Conservation (phyloP, 176 grass and related monocot species). For the Echinochloa phyllopogon region DNA sequence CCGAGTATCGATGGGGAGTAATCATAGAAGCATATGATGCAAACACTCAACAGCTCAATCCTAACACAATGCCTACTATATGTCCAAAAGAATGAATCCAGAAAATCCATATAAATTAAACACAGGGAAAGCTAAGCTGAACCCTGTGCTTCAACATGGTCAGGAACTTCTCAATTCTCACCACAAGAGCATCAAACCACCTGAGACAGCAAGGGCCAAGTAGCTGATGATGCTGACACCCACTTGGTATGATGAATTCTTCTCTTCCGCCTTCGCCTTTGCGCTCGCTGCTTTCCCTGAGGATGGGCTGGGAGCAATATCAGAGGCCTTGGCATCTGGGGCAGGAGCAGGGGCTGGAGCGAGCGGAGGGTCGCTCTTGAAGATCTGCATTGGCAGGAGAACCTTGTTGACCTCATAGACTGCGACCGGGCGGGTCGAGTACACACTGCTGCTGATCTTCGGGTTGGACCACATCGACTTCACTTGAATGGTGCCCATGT, state of each 20-base stretch:
- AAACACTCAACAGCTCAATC: slow-evolving; percentile 45
- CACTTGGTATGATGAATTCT: slow-evolving; percentile 32
- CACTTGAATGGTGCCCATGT: slow-evolving; percentile 67
- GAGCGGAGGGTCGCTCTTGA: slow-evolving; percentile 71
- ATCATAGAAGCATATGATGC: slow-evolving; percentile 48
- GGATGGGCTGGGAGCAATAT: slow-evolving; percentile 46
- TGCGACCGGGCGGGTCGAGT: slow-evolving; percentile 68
- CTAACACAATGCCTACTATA: slow-evolving; percentile 60
- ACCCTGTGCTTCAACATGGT: slow-evolving; percentile 43
- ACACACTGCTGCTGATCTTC: slow-evolving; percentile 85
- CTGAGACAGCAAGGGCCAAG: slow-evolving; percentile 46
- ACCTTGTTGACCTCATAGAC: slow-evolving; percentile 83
- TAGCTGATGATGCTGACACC: slow-evolving; percentile 31
- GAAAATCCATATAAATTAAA: slow-evolving; percentile 54
- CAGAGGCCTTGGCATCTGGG: slow-evolving; percentile 67
- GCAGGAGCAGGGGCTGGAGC: slow-evolving; percentile 76
- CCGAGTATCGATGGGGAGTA: slow-evolving; percentile 28
- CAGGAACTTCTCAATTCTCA: slow-evolving; percentile 30
- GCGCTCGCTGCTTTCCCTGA: slow-evolving; percentile 29
- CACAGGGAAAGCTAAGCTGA: slow-evolving; percentile 35
- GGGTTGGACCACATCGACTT: slow-evolving; percentile 91
- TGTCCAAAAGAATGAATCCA: slow-evolving; percentile 85
- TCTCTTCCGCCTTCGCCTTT: slow-evolving; percentile 39
- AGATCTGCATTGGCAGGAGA: slow-evolving; percentile 84
- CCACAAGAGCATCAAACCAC: slow-evolving; percentile 58